Evolutionary conservation across 2,329 filamentous ascomycete genomes (phyloP).

Genomic region (Curvularia lunata): DNA sequence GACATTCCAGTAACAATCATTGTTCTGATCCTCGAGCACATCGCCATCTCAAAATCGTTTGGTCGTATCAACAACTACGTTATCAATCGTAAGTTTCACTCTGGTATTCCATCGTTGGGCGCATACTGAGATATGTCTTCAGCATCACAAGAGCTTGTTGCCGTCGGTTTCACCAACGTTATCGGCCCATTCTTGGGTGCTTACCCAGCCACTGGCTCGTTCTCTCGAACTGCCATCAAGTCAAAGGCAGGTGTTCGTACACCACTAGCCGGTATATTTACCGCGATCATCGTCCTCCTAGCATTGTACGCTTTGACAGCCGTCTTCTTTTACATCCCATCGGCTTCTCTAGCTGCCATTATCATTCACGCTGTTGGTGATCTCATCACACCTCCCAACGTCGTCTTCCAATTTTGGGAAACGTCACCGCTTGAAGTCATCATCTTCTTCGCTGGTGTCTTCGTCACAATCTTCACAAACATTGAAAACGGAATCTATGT

Average conservation of each 20-base stretch:
- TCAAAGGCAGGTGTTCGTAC: slow-evolving; percentile 95
- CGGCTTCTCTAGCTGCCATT: slow-evolving; percentile 78
- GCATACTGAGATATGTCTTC: neutral
- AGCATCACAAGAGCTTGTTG: slow-evolving; percentile 90
- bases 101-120: neutral
- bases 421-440: slow-evolving; percentile 88
- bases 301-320: slow-evolving; percentile 88
- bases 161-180: slow-evolving; percentile 87
- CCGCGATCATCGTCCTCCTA: slow-evolving; percentile 81
- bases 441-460: slow-evolving; percentile 91
- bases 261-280: slow-evolving; percentile 88
- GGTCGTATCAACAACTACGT: slow-evolving; percentile 95
- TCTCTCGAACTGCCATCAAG: slow-evolving; percentile 95
- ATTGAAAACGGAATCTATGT: slow-evolving; percentile 95
- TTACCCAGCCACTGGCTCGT: slow-evolving; percentile 93
- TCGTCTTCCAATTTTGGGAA: slow-evolving; percentile 92
- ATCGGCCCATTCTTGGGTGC: slow-evolving; percentile 89
- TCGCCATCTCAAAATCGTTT: slow-evolving; percentile 96
- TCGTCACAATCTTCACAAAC: slow-evolving; percentile 84
- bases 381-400: slow-evolving; percentile 87
- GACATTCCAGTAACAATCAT: slow-evolving; percentile 87
- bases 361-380: slow-evolving; percentile 97
- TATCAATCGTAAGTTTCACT: slow-evolving; percentile 66
- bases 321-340: slow-evolving; percentile 94
- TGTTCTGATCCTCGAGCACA: slow-evolving; percentile 95